Evolutionary conservation across 2,329 filamentous ascomycete genomes (phyloP).

Genomic region (Cordyceps farinosa): DNA sequence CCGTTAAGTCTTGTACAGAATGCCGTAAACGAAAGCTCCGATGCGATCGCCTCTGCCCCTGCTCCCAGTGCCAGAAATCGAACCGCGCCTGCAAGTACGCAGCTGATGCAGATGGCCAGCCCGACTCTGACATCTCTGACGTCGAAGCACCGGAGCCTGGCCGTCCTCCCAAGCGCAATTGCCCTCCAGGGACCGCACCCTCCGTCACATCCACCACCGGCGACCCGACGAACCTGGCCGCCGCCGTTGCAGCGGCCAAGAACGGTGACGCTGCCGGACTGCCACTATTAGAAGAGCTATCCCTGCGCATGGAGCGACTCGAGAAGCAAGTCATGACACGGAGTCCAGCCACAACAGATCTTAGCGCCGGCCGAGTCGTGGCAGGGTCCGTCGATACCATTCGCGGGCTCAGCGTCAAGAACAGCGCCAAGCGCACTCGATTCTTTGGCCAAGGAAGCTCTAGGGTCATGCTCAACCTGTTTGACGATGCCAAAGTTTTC

Average conservation of each 20-base stretch:
- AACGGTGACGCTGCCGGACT: slow-evolving; percentile 32
- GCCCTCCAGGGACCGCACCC: slow-evolving; percentile 26
- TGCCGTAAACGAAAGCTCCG: slow-evolving; percentile 56
- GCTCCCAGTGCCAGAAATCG: slow-evolving; percentile 57
- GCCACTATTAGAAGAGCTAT: slow-evolving; percentile 45
- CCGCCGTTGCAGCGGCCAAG: slow-evolving; percentile 24
- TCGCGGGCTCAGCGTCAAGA: slow-evolving; percentile 48
- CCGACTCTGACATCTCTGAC: slow-evolving; percentile 49
- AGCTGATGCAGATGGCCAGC: slow-evolving; percentile 44
- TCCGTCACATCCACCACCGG: slow-evolving; percentile 12
- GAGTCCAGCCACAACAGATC: slow-evolving; percentile 38
- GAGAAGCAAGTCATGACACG: slow-evolving; percentile 47
- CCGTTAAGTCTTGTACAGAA: slow-evolving; percentile 54
- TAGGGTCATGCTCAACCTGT: slow-evolving; percentile 53
- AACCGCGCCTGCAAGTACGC: slow-evolving; percentile 51
- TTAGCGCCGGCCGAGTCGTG: slow-evolving; percentile 30
- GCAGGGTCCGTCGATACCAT: slow-evolving; percentile 44
- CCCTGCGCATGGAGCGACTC: slow-evolving; percentile 49
- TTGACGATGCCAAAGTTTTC: slow-evolving; percentile 52
- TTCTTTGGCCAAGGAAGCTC: slow-evolving; percentile 53
- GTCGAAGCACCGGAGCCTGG: slow-evolving; percentile 31
- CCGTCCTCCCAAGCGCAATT: slow-evolving; percentile 40
- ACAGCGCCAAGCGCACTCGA: slow-evolving; percentile 43
- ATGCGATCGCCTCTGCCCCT: slow-evolving; percentile 54
- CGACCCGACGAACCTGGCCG: slow-evolving; percentile 8